Conservation (phyloP, 2,329 filamentous ascomycete genomes). For the Phaeosphaeriaceae sp. region DNA sequence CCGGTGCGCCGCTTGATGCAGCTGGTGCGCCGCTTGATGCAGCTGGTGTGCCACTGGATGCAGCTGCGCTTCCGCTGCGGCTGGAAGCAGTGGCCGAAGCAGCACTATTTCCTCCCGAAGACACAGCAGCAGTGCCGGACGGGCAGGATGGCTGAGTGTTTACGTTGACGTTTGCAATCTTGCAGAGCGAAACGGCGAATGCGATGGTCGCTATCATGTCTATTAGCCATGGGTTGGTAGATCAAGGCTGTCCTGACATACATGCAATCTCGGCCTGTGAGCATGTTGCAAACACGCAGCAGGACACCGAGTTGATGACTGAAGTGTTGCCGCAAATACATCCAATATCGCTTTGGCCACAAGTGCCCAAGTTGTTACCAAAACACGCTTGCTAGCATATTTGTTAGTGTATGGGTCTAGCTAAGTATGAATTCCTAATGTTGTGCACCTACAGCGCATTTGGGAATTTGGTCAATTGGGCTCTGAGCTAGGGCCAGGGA, state of each 20-base stretch:
- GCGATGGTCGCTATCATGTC: conserved; percentile 50
- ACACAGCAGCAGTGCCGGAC: conserved; percentile 2
- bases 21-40: not conserved
- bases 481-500: conserved; percentile 33
- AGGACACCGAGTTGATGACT: conserved; percentile 49
- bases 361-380: conserved; percentile 46
- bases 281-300: conserved; percentile 52
- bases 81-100: conserved; percentile 11
- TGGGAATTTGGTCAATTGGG: conserved; percentile 29
- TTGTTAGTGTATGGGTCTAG: conserved; percentile 1
- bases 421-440: not conserved
- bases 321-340: conserved; percentile 52
- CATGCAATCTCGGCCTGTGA: conserved; percentile 39
- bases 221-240: conserved; percentile 25
- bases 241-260: not conserved
- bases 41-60: not conserved
- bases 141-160: conserved; percentile 49
- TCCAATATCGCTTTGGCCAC: conserved; percentile 47
- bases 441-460: conserved; percentile 32
- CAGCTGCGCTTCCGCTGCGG: conserved; percentile 2
- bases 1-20: not conserved
- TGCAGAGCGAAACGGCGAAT: conserved; percentile 52
- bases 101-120: not conserved
- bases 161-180: conserved; percentile 46
- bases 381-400: conserved; percentile 44